These are phyloP conservation scores for Sclerotinia nivalis DNA, from an alignment of 2,329 filamentous ascomycete species.

Conservation along the genomic window DNA sequence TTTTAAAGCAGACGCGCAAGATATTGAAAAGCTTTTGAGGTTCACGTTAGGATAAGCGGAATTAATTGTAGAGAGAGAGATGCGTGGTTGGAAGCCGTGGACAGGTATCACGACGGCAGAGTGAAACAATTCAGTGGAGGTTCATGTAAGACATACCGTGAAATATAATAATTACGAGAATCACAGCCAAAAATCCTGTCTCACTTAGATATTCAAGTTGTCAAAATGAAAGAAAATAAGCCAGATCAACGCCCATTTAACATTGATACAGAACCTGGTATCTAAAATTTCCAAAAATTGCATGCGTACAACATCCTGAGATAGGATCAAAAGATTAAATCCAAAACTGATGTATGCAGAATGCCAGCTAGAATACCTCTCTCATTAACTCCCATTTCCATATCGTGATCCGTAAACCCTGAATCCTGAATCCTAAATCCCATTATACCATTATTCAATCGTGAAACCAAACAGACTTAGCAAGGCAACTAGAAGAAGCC, in stretches of 20 bases:
- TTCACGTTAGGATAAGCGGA: not conserved
- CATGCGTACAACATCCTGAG: not conserved
- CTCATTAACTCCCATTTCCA: conserved; percentile 18
- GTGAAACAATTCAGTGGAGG: not conserved
- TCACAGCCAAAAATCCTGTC: not conserved
- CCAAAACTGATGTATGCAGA: conserved; percentile 9
- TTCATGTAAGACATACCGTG: not conserved
- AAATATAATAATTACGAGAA: not conserved
- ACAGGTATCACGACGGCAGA: not conserved
- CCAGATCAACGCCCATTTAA: not conserved
- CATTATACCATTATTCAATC: conserved; percentile 1
- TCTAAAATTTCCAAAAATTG: not conserved
- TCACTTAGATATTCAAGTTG: no score
- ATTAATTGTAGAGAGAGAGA: no score
- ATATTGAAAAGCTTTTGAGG: not conserved
- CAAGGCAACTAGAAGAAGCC: conserved; percentile 17
- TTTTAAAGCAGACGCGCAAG: not conserved
- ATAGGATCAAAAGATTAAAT: conserved; percentile 8
- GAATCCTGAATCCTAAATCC: not conserved
- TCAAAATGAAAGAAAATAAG: not conserved
- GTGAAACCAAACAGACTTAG: not conserved
- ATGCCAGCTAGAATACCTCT: not conserved
- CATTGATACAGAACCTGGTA: conserved; percentile 15
- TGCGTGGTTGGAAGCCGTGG: not conserved
- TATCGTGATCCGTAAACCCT: not conserved